Evolutionary conservation across 352 stramenopile species (phyloP), one percentile per base, ranked within the genome.

Genomic region (Pseudoperonospora humuli): DNA sequence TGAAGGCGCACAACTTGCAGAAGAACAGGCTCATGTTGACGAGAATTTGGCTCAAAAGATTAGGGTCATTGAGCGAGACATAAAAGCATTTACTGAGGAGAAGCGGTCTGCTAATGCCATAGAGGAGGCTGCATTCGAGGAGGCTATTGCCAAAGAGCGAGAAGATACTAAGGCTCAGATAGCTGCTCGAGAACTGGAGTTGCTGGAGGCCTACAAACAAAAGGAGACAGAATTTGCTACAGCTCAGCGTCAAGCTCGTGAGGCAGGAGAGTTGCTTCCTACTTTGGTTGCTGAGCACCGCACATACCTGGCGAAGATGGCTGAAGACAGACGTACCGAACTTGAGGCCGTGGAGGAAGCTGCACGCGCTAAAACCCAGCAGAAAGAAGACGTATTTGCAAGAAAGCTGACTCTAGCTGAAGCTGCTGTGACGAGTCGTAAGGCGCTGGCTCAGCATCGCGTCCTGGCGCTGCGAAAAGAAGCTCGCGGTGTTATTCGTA

Each of bases 281-380:
- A 69, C 73, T 29, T 57, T 93, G 15, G 59, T 86, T 20, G 75
- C 89, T 41, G 76, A 89, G 40, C 86, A 97, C 42, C 75, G 78
- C n/a, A 73, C 80, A 37, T 83, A 74, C 33, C 54, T 96, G 8
- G 61, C 69, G 1, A 75, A 79, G 17, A 79, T 96, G 67, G 86
- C 93, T 20, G 65, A 91, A 41, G 71, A 89, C 17, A 76, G 82
- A 42, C 38, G 37, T 9, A 57, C 65, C 8, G 76, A 89, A 45
- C 56, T 95, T 10, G 53, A 75, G 15, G 64, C 76, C 21, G 52
- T 88, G 37, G 51, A 72, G 18, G 39, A 58, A 21, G 45, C 62
- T 11, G 54, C 61, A 3, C 49, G 41, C 8, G 34, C 35, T 8
- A 81, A 79, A 15, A 69, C 67, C 10, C 70, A 73, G 45, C 72